A percentile compares a stretch with the other conserved stretches of the same genome.
These are phyloP conservation scores for Gaeumannomyces sp. DNA, from an alignment of 2,329 filamentous ascomycete genomes.

Conservation along the genomic window DNA sequence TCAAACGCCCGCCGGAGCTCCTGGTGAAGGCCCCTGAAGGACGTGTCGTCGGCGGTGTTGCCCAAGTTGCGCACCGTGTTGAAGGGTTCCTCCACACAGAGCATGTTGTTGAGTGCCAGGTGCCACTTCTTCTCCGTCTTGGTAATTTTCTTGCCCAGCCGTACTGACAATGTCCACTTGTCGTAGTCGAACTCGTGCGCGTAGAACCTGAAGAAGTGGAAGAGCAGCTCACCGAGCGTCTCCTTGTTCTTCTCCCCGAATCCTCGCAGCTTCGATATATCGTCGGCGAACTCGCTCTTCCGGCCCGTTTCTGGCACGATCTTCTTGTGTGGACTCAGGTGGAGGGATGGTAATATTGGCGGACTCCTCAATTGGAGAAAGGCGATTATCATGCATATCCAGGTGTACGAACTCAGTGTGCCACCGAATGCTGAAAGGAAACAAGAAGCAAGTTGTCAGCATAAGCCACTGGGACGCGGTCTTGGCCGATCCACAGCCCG, in stretches of 20 bases:
- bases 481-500: background rate
- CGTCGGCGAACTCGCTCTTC: conserved; percentile 77
- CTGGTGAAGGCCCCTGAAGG: conserved; percentile 83
- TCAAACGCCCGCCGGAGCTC: conserved; percentile 88
- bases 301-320: conserved; percentile 57
- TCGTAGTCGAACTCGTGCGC: conserved; percentile 91
- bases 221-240: conserved; percentile 77
- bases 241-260: conserved; percentile 78
- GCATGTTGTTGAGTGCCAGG: conserved; percentile 67
- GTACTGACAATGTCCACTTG: conserved; percentile 75
- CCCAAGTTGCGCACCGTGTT: conserved; percentile 84
- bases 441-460: conserved; percentile 7
- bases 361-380: conserved; percentile 85
- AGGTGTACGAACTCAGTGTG: conserved; percentile 95
- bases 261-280: conserved; percentile 65
- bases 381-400: conserved; percentile 97
- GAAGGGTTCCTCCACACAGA: conserved; percentile 97
- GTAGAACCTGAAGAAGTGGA: conserved; percentile 93
- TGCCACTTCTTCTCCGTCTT: conserved; percentile 90
- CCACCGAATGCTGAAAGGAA: conserved; percentile 70
- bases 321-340: conserved; percentile 63
- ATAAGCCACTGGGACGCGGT: background rate
- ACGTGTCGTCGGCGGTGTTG: conserved; percentile 93
- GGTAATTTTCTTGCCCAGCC: conserved; percentile 69
- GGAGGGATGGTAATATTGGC: conserved; percentile 78